A percentile compares a stretch with the other conserved stretches of the same genome.
phyloP scores from a whole-genome alignment of 208 protist genomes.

The Leishmania lainsoni region DNA sequence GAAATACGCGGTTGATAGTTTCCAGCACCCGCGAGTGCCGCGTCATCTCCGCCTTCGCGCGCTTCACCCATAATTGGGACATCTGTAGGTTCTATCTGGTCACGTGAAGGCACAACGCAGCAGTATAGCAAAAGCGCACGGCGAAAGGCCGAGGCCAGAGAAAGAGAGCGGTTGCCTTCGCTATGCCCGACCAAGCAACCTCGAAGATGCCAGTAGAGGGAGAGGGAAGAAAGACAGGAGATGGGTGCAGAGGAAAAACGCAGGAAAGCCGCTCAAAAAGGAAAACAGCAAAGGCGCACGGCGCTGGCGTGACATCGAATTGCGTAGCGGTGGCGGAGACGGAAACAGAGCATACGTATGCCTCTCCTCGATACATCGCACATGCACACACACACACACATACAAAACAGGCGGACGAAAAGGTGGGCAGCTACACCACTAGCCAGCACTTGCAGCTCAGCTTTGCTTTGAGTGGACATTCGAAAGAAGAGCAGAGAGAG shows the following conservation, averaged over 20 bases:
- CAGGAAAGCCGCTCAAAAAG: background rate
- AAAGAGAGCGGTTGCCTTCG: background rate
- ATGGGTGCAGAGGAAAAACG: background rate
- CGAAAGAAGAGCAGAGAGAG: background rate
- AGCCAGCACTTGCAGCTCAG: background rate
- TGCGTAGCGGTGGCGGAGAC: background rate
- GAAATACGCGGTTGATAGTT: constrained; percentile 85
- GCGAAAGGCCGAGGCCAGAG: background rate
- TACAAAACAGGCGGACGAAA: background rate
- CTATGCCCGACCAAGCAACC: background rate
- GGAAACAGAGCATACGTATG: background rate
- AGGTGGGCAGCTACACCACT: background rate
- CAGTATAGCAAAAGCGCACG: background rate
- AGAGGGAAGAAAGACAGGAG: background rate
- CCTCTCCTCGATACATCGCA: background rate
- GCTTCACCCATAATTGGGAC: constrained; percentile 91
- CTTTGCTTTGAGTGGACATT: background rate
- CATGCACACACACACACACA: background rate
- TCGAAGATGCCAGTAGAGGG: background rate
- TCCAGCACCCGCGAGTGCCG: constrained; percentile 81
- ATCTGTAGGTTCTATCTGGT: constrained; percentile 28
- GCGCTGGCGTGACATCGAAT: background rate
- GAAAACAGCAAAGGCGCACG: background rate
- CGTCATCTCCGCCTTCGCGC: constrained; percentile 83
- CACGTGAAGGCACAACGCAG: background rate